A percentile compares a stretch with the other conserved stretches of the same genome.
These are phyloP conservation scores for Lactarius sanguifluus DNA, from an alignment of 768 basidiomycete genomes.

Conservation along the genomic window DNA sequence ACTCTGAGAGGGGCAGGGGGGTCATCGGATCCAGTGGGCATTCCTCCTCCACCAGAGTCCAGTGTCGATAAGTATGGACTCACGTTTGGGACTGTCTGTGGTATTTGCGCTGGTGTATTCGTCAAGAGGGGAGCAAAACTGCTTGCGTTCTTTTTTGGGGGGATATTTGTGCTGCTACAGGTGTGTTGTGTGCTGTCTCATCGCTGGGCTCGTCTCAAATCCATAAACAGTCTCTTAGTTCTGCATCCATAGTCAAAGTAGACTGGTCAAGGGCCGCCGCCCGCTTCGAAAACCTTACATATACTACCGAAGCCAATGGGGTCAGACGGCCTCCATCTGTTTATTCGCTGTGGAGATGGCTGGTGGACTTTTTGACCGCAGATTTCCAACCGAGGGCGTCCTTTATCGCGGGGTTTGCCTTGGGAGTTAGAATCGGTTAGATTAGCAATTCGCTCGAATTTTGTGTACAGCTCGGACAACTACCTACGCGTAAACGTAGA, in stretches of 20 bases:
- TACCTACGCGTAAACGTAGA: too few relatives aligned
- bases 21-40: slow-evolving; percentile 9
- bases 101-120: slow-evolving; percentile 89
- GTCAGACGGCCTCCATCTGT: slow-evolving; percentile 61
- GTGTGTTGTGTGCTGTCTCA: slow-evolving; percentile 43
- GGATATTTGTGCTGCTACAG: slow-evolving; percentile 88
- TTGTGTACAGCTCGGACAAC: too few relatives aligned
- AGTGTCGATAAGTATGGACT: slow-evolving; percentile 79
- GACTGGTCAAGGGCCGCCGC: slow-evolving; percentile 71
- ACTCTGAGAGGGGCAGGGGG: slow-evolving; percentile 5
- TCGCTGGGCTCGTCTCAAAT: background rate
- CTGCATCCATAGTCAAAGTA: slow-evolving; percentile 67
- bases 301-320: slow-evolving; percentile 60
- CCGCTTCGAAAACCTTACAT: slow-evolving; percentile 73
- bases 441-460: too few relatives aligned
- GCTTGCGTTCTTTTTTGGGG: slow-evolving; percentile 84
- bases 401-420: slow-evolving; percentile 77
- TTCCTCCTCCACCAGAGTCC: slow-evolving; percentile 64
- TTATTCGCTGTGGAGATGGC: slow-evolving; percentile 59
- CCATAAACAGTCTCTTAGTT: slow-evolving; percentile 68
- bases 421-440: slow-evolving; percentile 81
- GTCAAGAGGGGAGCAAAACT: slow-evolving; percentile 91
- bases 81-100: slow-evolving; percentile 84
- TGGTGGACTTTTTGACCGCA: slow-evolving; percentile 81
- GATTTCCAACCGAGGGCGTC: slow-evolving; percentile 91